Conservation (phyloP, 2,329 filamentous ascomycete species). For the Xylariaceae sp. region DNA sequence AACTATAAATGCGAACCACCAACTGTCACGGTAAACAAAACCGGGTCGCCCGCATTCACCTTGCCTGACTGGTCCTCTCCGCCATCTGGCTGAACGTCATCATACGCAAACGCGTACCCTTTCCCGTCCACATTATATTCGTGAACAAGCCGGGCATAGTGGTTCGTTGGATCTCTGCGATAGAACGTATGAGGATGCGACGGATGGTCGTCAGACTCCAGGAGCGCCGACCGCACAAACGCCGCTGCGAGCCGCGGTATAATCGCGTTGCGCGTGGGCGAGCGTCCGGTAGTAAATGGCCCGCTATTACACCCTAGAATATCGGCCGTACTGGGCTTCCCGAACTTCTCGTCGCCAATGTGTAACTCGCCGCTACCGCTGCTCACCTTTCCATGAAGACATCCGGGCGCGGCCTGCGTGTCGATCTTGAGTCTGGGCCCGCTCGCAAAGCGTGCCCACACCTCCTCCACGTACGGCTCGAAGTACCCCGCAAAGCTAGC, state of each 20-base stretch:
- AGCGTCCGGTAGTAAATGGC: constrained; percentile 58
- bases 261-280: constrained; percentile 47
- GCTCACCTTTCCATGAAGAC: constrained; percentile 56
- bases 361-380: constrained; percentile 48
- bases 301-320: constrained; percentile 72
- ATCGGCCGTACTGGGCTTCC: constrained; percentile 63
- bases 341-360: constrained; percentile 52
- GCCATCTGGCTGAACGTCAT: constrained; percentile 60
- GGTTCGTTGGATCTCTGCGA: constrained; percentile 55
- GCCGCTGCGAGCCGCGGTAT: constrained; percentile 56
- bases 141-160: constrained; percentile 64
- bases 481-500: constrained; percentile 53
- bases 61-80: constrained; percentile 61
- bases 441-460: constrained; percentile 45
- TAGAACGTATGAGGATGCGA: constrained; percentile 46
- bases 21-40: constrained; percentile 56
- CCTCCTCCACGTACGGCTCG: constrained; percentile 49
- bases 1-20: constrained; percentile 45
- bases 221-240: constrained; percentile 61
- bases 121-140: constrained; percentile 57
- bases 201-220: constrained; percentile 50
- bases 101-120: constrained; percentile 67
- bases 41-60: constrained; percentile 58
- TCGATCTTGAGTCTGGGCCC: constrained; percentile 59
- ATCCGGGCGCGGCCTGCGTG: constrained; percentile 66